Conservation (phyloP, 257 asterid genomes). For the Penstemon eatonii region DNA sequence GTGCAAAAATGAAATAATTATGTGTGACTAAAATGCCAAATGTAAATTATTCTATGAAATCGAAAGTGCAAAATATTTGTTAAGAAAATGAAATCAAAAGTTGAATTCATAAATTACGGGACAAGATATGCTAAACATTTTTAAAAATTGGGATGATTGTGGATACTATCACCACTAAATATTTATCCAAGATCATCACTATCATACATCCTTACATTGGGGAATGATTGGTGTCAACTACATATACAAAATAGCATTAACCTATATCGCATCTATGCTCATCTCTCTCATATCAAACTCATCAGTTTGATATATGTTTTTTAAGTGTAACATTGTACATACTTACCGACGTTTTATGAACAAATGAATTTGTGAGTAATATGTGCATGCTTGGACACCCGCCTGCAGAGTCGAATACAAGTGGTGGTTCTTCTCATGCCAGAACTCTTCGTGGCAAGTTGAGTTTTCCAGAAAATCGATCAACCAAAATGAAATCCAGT, state of each 20-base stretch:
- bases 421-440: not conserved
- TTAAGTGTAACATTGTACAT: constrained; percentile 22
- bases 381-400: constrained; percentile 30
- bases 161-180: not conserved
- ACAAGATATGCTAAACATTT: too few relatives aligned
- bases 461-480: constrained; percentile 24
- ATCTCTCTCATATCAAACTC: constrained; percentile 15
- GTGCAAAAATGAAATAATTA: too few relatives aligned
- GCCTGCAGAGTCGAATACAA: constrained; percentile 14
- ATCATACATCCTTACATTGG: not conserved
- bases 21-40: too few relatives aligned
- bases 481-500: constrained; percentile 87
- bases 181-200: not conserved
- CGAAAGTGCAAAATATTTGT: too few relatives aligned
- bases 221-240: not conserved
- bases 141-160: too few relatives aligned
- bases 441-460: constrained; percentile 13
- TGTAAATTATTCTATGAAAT: too few relatives aligned
- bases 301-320: constrained; percentile 14
- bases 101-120: too few relatives aligned
- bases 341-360: constrained; percentile 36
- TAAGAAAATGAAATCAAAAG: too few relatives aligned
- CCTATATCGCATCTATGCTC: not conserved
- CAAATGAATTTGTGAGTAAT: constrained; percentile 39
- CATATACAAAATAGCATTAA: not conserved